Evolutionary conservation across 176 grass and related monocot species (phyloP), one percentile per base, ranked within the genome.

Genomic region (Guadua angustifolia): DNA sequence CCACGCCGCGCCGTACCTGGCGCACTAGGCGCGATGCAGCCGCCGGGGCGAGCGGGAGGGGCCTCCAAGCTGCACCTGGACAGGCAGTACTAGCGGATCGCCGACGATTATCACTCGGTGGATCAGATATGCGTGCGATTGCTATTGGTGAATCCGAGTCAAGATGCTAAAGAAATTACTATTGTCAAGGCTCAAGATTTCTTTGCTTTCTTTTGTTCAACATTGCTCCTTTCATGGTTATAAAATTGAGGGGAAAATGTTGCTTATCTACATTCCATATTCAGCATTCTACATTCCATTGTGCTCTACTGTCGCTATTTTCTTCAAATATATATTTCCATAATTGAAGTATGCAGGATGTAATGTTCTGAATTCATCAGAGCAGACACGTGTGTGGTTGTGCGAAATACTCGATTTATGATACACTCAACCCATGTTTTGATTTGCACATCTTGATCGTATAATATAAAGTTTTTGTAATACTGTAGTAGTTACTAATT

Each of bases 391-490:
- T 19, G 5, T 19, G 33, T 51, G 45, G 61, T 79, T 52, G 45
- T 46, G 62, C 39, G 61, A n/a, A 52, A 38, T 66, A 66, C 29
- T 67, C 26, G 66, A 67, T 79, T 24, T 79, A 79, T 79, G 44
- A 18, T 13, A 14, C 29, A 16, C 19, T 16, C 10, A 22, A 59
- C 26, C n/a, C n/a, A 79, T 50, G 44, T 64, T 49, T 7, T 5
- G 62, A 66, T 6, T 38, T 66, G 63, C 9, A 50, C 62, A 49
- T 66, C 25, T 43, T 19, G 60, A 32, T 63, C 25, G 6, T 43
- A 25, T 60, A 60, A 25, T 25, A 78, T 46, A 32, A 29, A 11
- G 47, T 16, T 47, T 14, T 15, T 60, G 6, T 38, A 66, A 17
- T 66, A 38, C 61, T 45, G 44, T 50, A 50, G 18, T 51, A 66